Evolutionary conservation across 208 protist genomes (phyloP).

Genomic region (Crithidia sp.): DNA sequence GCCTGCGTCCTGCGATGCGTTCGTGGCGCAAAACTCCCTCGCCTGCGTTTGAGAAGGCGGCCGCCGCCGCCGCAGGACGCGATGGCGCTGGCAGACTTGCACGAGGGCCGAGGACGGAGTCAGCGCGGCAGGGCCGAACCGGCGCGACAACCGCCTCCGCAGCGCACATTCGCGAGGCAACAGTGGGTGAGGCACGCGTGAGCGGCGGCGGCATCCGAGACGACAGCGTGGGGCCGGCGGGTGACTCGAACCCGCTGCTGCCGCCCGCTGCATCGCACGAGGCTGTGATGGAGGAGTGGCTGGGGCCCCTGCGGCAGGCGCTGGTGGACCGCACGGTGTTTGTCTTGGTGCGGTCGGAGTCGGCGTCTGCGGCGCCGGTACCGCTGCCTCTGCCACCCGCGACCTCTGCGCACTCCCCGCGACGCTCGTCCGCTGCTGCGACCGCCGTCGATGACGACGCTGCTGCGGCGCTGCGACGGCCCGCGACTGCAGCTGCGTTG

Average conservation of each 20-base stretch:
- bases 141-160: background rate
- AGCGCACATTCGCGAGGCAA: background rate
- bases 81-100: background rate
- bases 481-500: too few relatives aligned
- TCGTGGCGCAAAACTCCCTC: slow-evolving; percentile 13
- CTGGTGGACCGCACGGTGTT: slow-evolving; percentile 28
- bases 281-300: slow-evolving; percentile 16
- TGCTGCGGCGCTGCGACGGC: background rate
- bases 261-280: background rate
- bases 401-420: slow-evolving; percentile 5
- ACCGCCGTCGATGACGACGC: background rate
- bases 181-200: background rate
- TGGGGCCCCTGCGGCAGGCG: slow-evolving; percentile 31
- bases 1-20: slow-evolving; percentile 3
- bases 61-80: background rate
- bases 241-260: background rate
- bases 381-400: background rate
- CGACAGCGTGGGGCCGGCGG: background rate
- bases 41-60: slow-evolving; percentile 1
- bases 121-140: background rate
- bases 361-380: background rate
- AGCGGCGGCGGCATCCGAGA: background rate
- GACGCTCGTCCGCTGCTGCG: background rate
- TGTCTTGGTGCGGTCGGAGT: slow-evolving; percentile 14
- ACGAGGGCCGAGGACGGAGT: background rate